Base-by-base conservation (phyloP, 768 basidiomycete species). In the Dacryopinax primogenitus region DNA sequence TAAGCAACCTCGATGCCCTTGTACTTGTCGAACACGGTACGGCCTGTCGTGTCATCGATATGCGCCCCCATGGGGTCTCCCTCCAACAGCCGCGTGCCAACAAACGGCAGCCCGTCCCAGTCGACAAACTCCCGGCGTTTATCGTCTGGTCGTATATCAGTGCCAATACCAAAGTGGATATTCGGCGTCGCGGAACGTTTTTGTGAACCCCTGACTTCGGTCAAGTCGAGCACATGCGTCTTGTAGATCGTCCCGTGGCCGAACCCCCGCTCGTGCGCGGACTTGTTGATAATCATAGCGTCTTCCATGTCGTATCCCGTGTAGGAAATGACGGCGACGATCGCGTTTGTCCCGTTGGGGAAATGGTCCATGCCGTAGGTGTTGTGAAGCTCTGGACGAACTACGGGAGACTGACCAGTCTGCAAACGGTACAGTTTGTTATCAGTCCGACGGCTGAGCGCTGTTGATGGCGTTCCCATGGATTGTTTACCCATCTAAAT, bases 261-360 rank as follows among this genome's bases (percentile, higher is more conserved):
- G 73, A 99, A 99, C 0, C 96, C 96, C 33, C 96, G 87, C 77
- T 99, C 96, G 73, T 99, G 93, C 1, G 92, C 88, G 0, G 94
- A 98, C 77, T 99, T 99, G 76, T 99, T 99, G 63, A 99, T 78
- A 70, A 99, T 99, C 96, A 99, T 99, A 69, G 96, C 96, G 71
- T 99, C 96, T 77, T 99, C 96, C 96, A 99, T 99, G 75, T 99
- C 96, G 76, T 99, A 99, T 2, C 96, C 96, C 2, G 96, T 99
- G 73, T 99, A 99, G 0, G 96, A 99, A 71, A 99, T 98, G 72
- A 99, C 96, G n/a, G 96, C 96, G 62, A 99, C 96, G 66, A 99
- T 80, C 21, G 96, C 96, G 74, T 99, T 99, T 47, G 89, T 97
- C 16, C 96, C 96, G 71, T 94, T 98, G 1, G 96, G 96, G 82